Base-by-base conservation (phyloP, 2,329 filamentous ascomycete genomes). In the Ceratocystis cacaofunesta region DNA sequence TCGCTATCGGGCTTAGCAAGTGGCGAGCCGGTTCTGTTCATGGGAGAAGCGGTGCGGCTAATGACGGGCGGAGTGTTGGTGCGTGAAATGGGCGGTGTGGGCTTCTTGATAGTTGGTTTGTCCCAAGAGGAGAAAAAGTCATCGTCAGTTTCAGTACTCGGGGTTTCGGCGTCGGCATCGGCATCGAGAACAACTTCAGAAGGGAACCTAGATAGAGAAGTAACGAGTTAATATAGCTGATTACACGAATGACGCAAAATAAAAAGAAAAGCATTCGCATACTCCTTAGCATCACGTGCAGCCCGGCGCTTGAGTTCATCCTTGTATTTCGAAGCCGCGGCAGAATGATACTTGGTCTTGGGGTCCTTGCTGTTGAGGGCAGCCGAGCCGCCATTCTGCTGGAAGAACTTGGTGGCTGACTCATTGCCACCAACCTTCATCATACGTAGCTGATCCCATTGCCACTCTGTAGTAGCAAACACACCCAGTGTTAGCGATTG, bases 91-190 rank as follows among this genome's bases (percentile, higher is more conserved):
- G 94, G 92, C 70, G 95, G 95, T 69, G 90, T 96, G 44, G 92
- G 92, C 71, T 91, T 86, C 81, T 97, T 99, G 77, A 99, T 95
- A 3, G 91, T 84, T 25, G 94, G 94, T 78, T 97, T 96, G 73
- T 97, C 94, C 94, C 92, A 99, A 0, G 91, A 96, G 8, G 92
- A 96, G 78, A 99, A 99, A 80, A 99, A 99, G 74, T 97, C 94
- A 72, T 96, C 92, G 22, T 87, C 86, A 25, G 84, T 81, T 70
- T 96, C 91, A 70, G 85, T 88, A 58, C 88, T 83, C n/a, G 92
- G 89, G 10, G 90, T 95, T 68, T 90, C 86, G 61, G 82, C 78
- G 28, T 85, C 82, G 68, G 82, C 80, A 71, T 97, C 94, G 66
- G 85, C 88, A 46, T 67, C 66, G 69, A 96, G 86, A 28, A 92